Evolutionary conservation across 306 rosid genomes (phyloP), one percentile per base, ranked within the genome.

Genomic region (Trichosanthes truncata): DNA sequence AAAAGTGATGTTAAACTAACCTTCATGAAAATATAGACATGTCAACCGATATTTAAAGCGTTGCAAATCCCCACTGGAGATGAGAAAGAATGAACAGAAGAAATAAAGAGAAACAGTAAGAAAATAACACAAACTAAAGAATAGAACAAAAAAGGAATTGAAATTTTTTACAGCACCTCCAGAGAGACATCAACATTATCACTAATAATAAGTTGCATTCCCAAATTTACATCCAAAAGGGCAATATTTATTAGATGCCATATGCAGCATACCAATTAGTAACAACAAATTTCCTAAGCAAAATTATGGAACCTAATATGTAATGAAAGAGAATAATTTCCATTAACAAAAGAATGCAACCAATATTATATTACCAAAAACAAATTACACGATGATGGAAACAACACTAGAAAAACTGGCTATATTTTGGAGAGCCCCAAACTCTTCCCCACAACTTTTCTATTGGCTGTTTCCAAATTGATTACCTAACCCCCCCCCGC

Each of bases 311-410:
- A 40, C n/a, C 33, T 68, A 68, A 68, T 40, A 14, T 9, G 14
- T 18, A 73, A 73, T 73, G 78, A 73, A 7, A 48, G 82, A 41
- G 48, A 13, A 20, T 76, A 63, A 79, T 83, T 80, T 81, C 80
- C 80, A 86, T 77, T 77, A 85, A 84, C 87, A 85, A 89, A 91
- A 84, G 88, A 94, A 89, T 88, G 89, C 81, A 81, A 65, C 81
- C 81, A 84, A 89, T 87, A 87, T 66, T 36, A 66, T 84, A 78
- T 86, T 69, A 62, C 78, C 82, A 68, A 56, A 40, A 77, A 83
- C 81, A 84, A 86, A 85, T 82, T 86, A 87, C 84, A 72, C 21
- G 80, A 85, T 76, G 63, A 84, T 77, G 71, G 88, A 86, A 86
- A 92, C 87, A 77, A 81, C 57, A 60, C 83, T 81, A 85, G 84